phyloP scores from a whole-genome alignment of 2,329 filamentous ascomycete genomes.

The Westerdykella sp. region DNA sequence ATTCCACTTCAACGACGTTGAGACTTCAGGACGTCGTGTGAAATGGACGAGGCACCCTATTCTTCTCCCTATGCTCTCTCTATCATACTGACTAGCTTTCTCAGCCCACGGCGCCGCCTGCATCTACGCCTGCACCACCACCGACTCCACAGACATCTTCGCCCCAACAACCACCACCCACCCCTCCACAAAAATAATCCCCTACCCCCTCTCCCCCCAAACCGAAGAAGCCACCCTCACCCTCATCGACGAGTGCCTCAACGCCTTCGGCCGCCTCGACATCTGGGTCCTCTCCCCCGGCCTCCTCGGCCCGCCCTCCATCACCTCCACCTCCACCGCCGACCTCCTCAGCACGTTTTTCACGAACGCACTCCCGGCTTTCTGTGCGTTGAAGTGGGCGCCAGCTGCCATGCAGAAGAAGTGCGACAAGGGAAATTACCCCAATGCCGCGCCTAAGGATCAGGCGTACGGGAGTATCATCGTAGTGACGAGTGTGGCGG shows the following conservation, averaged over 20 bases:
- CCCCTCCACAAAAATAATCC: constrained; percentile 56
- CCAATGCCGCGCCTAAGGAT: constrained; percentile 56
- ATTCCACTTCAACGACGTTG: background rate
- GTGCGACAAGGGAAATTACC: constrained; percentile 49
- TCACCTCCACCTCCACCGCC: constrained; percentile 50
- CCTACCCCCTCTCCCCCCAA: constrained; percentile 54
- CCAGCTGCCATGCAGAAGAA: constrained; percentile 59
- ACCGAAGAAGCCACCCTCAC: constrained; percentile 55
- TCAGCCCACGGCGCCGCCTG: constrained; percentile 58
- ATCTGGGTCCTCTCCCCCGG: constrained; percentile 53
- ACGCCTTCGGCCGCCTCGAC: constrained; percentile 51
- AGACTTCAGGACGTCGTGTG: no score
- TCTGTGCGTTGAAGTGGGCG: constrained; percentile 60
- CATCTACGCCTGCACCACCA: constrained; percentile 53
- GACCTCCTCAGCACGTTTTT: constrained; percentile 55
- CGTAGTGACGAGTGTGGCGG: constrained; percentile 54
- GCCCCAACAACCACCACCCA: constrained; percentile 35
- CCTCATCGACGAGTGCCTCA: constrained; percentile 58
- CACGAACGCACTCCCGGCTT: constrained; percentile 55
- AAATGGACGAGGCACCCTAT: no score
- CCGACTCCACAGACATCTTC: constrained; percentile 39
- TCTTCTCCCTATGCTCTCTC: background rate
- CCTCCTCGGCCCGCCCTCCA: constrained; percentile 52
- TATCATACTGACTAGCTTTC: constrained; percentile 3
- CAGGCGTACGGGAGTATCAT: constrained; percentile 57